Evolutionary conservation across 2,329 filamentous ascomycete genomes (phyloP).

Genomic region (Neofusicoccum parvum): DNA sequence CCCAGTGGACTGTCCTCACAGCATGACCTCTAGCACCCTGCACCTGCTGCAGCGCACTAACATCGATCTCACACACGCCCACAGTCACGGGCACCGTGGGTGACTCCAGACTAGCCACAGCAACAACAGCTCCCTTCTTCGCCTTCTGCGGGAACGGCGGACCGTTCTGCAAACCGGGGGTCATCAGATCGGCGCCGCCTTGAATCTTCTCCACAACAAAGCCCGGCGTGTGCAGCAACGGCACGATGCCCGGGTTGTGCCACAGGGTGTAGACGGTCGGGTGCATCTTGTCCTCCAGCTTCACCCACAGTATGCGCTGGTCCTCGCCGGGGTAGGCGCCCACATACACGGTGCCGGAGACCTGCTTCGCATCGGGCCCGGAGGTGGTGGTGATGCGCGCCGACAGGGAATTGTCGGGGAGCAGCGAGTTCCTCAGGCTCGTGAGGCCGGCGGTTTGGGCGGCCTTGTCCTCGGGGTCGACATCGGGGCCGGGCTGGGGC

Average conservation of each 20-base stretch:
- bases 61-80: conserved; percentile 66
- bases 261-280: conserved; percentile 67
- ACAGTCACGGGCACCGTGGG: conserved; percentile 66
- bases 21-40: conserved; percentile 66
- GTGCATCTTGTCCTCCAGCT: conserved; percentile 59
- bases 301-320: conserved; percentile 65
- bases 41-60: conserved; percentile 57
- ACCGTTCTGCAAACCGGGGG: conserved; percentile 64
- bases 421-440: conserved; percentile 58
- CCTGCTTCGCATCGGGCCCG: conserved; percentile 62
- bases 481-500: conserved; percentile 39
- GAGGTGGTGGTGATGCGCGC: conserved; percentile 67
- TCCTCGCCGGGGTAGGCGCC: conserved; percentile 60
- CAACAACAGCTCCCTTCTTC: conserved; percentile 63
- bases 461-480: conserved; percentile 46
- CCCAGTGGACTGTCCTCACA: conserved; percentile 67
- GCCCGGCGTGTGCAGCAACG: conserved; percentile 64
- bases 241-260: conserved; percentile 62
- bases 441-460: conserved; percentile 50
- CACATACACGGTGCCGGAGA: conserved; percentile 66
- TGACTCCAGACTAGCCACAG: conserved; percentile 60
- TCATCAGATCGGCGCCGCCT: conserved; percentile 69
- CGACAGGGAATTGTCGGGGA: conserved; percentile 65
- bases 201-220: conserved; percentile 65
- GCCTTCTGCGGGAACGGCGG: conserved; percentile 64